phyloP scores from a whole-genome alignment of 345 rosid species.

The Moringa oleifera region DNA sequence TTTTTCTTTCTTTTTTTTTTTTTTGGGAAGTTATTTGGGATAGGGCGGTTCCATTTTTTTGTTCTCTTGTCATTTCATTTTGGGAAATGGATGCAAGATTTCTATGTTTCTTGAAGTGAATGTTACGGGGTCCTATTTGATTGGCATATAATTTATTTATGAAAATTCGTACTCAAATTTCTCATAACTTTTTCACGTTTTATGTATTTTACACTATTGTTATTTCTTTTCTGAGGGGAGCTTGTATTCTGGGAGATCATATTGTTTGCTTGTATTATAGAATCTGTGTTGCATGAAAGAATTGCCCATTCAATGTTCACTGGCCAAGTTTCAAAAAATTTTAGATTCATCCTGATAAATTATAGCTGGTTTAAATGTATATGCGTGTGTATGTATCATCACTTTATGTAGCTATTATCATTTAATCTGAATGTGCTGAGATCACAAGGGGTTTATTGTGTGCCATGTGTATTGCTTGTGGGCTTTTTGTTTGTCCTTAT shows the following conservation, averaged over 20 bases:
- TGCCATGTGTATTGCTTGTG: constrained; percentile 1
- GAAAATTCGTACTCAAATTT: background rate
- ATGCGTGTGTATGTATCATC: background rate
- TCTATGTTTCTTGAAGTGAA: constrained; percentile 8
- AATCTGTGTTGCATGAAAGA: too few species aligned
- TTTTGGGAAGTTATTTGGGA: too few species aligned
- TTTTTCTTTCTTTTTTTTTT: too few species aligned
- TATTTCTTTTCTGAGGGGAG: background rate
- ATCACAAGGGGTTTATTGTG: background rate
- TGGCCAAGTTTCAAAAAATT: too few species aligned
- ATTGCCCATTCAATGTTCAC: too few species aligned
- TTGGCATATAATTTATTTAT: background rate
- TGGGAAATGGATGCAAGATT: background rate
- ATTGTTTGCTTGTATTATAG: background rate
- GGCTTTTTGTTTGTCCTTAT: constrained; percentile 11
- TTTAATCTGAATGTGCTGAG: too few species aligned
- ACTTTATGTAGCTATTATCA: too few species aligned
- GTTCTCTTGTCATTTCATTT: background rate
- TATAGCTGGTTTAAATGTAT: too few species aligned
- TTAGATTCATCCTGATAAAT: too few species aligned
- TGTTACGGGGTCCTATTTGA: too few species aligned
- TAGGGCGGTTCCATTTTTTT: too few species aligned
- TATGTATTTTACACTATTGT: background rate
- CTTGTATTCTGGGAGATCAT: background rate
- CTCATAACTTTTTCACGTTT: background rate